phyloP scores from a whole-genome alignment of 2,329 filamentous ascomycete genomes.

The Botrytis fragariae region DNA sequence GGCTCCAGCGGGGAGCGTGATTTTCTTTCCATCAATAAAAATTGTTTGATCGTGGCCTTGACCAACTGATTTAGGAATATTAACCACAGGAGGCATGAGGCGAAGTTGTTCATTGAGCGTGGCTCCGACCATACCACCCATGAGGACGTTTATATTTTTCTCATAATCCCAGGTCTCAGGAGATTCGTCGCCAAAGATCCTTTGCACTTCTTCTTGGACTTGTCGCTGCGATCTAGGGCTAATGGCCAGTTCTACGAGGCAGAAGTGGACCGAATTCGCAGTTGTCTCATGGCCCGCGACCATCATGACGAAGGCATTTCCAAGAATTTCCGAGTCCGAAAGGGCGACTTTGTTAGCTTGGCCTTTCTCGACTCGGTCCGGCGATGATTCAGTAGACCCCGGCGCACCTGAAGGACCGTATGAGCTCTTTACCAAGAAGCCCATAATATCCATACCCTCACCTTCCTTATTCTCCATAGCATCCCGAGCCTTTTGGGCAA shows the following conservation, averaged over 20 bases:
- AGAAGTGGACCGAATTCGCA: slow-evolving; percentile 71
- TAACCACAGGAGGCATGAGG: slow-evolving; percentile 66
- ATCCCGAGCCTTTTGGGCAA: slow-evolving; percentile 50
- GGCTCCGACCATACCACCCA: slow-evolving; percentile 69
- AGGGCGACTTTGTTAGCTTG: slow-evolving; percentile 55
- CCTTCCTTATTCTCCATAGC: slow-evolving; percentile 41
- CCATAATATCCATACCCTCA: slow-evolving; percentile 55
- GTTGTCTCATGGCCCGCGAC: slow-evolving; percentile 81
- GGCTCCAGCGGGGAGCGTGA: slow-evolving; percentile 34
- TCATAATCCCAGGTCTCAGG: slow-evolving; percentile 70
- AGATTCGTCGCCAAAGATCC: slow-evolving; percentile 57
- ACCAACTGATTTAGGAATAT: slow-evolving; percentile 66
- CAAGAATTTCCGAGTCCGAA: slow-evolving; percentile 64
- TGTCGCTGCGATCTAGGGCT: slow-evolving; percentile 61
- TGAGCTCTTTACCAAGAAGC: slow-evolving; percentile 48
- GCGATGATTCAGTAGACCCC: slow-evolving; percentile 42
- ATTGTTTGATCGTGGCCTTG: slow-evolving; percentile 54
- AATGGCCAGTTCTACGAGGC: slow-evolving; percentile 65
- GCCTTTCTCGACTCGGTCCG: slow-evolving; percentile 44
- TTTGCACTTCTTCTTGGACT: slow-evolving; percentile 68
- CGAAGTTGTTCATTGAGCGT: slow-evolving; percentile 77
- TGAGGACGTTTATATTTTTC: slow-evolving; percentile 59
- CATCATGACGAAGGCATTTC: slow-evolving; percentile 67
- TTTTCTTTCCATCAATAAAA: slow-evolving; percentile 35
- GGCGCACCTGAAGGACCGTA: slow-evolving; percentile 31